These are phyloP conservation scores for Fusarium sp. DNA, from an alignment of 2,329 filamentous ascomycete species.

Conservation along the genomic window DNA sequence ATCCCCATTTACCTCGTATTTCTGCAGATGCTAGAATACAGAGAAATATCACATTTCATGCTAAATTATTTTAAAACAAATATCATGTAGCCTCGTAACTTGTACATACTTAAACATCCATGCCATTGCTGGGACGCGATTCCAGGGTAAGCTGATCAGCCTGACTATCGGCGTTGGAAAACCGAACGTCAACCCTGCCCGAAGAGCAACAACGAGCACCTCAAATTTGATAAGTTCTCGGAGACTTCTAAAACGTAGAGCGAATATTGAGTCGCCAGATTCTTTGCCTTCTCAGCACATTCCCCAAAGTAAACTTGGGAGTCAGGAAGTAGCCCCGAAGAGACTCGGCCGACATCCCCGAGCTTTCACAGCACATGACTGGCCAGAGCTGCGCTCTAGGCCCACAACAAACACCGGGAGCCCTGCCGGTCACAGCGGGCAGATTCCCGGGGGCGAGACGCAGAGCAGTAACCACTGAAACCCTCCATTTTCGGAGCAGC, in stretches of 20 bases:
- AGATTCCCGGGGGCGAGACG: background rate
- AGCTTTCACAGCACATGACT: background rate
- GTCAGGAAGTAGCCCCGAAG: background rate
- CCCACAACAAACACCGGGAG: background rate
- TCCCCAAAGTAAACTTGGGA: accelerated
- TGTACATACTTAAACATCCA: accelerated
- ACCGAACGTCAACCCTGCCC: background rate
- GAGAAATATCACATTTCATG: accelerated
- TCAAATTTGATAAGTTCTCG: background rate
- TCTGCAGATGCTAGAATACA: accelerated
- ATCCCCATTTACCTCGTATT: accelerated
- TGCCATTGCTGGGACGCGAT: background rate
- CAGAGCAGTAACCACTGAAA: background rate
- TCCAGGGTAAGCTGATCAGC: background rate
- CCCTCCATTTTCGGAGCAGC: background rate
- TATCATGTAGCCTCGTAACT: background rate
- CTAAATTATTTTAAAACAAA: accelerated
- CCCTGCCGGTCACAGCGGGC: conserved; percentile 2
- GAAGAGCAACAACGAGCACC: background rate
- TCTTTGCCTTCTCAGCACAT: background rate
- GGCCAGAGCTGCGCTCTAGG: background rate
- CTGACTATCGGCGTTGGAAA: too few species aligned
- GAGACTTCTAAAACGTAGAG: background rate
- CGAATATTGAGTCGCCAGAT: background rate
- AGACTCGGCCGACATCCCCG: background rate